A percentile compares a stretch with the other conserved stretches of the same genome.
phyloP scores from a whole-genome alignment of 345 rosid species.

The Psidium guajava region DNA sequence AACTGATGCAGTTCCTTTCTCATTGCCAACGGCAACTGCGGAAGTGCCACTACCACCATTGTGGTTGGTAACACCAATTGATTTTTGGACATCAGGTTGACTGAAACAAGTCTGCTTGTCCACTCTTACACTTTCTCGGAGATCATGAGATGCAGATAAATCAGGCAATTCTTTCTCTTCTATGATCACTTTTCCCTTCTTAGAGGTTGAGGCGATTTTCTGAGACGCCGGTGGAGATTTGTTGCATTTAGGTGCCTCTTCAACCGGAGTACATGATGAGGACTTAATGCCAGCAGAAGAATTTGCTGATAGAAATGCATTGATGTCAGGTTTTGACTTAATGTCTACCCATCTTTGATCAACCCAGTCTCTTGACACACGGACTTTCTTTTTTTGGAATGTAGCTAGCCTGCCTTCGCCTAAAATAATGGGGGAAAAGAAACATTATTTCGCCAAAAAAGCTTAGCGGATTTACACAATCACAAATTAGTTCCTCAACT shows the following conservation, averaged over 20 bases:
- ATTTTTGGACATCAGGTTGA: neutral
- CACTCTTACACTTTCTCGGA: neutral
- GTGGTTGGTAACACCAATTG: neutral
- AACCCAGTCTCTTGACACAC: slow-evolving; percentile 38
- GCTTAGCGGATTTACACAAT: neutral
- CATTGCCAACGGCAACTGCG: neutral
- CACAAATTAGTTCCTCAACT: neutral
- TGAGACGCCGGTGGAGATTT: neutral
- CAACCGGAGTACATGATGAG: neutral
- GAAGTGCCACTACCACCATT: neutral
- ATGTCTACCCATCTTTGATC: slow-evolving; percentile 30
- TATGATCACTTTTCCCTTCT: neutral
- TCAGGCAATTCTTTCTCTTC: neutral
- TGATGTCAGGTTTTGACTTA: slow-evolving; percentile 16
- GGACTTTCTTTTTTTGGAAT: slow-evolving; percentile 11
- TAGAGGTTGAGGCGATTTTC: neutral
- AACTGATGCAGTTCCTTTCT: neutral
- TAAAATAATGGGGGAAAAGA: slow-evolving; percentile 1
- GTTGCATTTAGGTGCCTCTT: neutral
- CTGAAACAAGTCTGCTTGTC: neutral
- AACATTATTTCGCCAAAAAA: neutral
- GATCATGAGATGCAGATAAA: neutral
- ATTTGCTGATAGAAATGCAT: slow-evolving; percentile 6
- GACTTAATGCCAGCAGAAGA: neutral
- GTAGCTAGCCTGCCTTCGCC: slow-evolving; percentile 22